These are phyloP conservation scores for Didymella segeticola DNA, from an alignment of 2,329 filamentous ascomycete species.

Conservation along the genomic window DNA sequence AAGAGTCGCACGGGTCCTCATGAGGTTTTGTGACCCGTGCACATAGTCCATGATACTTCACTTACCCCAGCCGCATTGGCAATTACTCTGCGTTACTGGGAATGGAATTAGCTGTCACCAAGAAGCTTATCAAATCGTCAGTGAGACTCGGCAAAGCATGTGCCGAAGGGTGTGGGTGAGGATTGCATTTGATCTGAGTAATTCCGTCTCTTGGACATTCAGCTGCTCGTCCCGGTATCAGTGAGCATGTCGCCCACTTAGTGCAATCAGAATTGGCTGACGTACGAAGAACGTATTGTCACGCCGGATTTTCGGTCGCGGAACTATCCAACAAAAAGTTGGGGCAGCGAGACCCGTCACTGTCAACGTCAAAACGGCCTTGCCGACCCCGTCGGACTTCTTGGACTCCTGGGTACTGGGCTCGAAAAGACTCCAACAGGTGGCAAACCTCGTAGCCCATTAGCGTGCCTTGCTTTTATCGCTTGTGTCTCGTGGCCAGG, in stretches of 20 bases:
- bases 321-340: neutral
- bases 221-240: neutral
- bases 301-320: neutral
- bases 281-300: neutral
- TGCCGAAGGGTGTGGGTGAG: conserved; percentile 4
- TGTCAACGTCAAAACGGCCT: conserved; percentile 24
- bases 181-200: neutral
- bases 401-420: conserved; percentile 23
- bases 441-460: conserved; percentile 23
- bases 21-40: neutral
- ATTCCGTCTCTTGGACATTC: neutral
- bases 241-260: neutral
- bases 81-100: neutral
- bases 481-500: conserved; percentile 2
- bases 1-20: neutral
- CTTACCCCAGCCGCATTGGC: neutral
- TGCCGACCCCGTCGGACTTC: conserved; percentile 30
- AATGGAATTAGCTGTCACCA: conserved; percentile 5
- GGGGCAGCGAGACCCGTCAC: neutral
- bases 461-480: conserved; percentile 10
- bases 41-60: neutral
- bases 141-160: conserved; percentile 6
- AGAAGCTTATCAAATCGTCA: neutral
- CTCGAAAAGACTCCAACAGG: conserved; percentile 37
- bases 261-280: too few relatives aligned